Conservation (phyloP, 768 basidiomycete genomes). For the Kwoniella mangroviensis region DNA sequence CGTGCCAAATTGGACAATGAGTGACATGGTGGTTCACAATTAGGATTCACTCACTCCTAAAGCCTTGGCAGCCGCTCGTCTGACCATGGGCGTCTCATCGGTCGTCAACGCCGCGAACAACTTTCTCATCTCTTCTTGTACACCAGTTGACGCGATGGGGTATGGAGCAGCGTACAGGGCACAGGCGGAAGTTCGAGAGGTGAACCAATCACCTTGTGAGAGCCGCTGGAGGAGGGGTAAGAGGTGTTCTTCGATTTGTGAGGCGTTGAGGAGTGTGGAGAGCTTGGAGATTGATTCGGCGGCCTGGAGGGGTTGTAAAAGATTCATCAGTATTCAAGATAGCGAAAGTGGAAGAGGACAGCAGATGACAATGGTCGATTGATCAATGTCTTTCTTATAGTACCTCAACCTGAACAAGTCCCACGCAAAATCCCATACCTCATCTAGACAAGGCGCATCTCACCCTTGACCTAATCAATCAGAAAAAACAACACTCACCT, state of each 20-base stretch:
- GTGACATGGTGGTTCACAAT: not conserved
- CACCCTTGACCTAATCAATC: not conserved
- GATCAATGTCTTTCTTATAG: too few relatives aligned
- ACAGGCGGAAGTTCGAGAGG: constrained; percentile 92
- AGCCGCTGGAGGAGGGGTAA: constrained; percentile 88
- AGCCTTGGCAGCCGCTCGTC: constrained; percentile 93
- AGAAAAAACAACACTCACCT: constrained; percentile 64
- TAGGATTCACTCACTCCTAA: constrained; percentile 75
- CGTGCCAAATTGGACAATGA: not conserved
- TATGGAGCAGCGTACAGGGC: constrained; percentile 92
- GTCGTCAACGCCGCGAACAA: constrained; percentile 78
- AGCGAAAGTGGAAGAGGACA: too few relatives aligned
- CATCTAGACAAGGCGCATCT: not conserved
- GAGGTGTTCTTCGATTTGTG: constrained; percentile 85
- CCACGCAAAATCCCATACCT: too few relatives aligned
- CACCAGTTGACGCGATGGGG: constrained; percentile 56
- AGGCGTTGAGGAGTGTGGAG: constrained; percentile 72
- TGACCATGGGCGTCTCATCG: constrained; percentile 98
- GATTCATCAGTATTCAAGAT: too few relatives aligned
- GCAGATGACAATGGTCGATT: not conserved
- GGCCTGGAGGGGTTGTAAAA: constrained; percentile 65
- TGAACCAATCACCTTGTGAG: constrained; percentile 97
- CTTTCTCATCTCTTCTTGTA: constrained; percentile 81
- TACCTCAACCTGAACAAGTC: too few relatives aligned
- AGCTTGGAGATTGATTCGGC: constrained; percentile 94